Conservation (phyloP, 805 yeast genomes). For the Ascoidea tarda region DNA sequence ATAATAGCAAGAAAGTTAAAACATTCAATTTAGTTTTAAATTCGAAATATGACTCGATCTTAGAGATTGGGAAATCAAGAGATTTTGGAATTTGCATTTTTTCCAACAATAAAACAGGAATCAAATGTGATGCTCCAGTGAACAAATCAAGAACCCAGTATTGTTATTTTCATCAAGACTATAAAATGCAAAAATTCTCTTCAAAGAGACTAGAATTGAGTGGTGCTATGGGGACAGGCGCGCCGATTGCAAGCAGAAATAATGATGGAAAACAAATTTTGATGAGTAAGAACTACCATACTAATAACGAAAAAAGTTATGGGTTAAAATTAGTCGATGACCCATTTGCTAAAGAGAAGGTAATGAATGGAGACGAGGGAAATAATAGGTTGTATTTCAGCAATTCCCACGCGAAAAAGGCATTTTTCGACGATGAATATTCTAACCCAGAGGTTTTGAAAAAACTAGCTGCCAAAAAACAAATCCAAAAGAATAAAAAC, state of each 20-base stretch:
- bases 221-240: constrained; percentile 38
- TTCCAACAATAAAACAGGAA: constrained; percentile 28
- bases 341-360: constrained; percentile 14
- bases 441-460: constrained; percentile 31
- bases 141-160: constrained; percentile 35
- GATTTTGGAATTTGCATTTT: constrained; percentile 59
- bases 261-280: constrained; percentile 2
- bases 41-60: constrained; percentile 32
- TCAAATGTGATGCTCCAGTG: constrained; percentile 45
- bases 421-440: constrained; percentile 36
- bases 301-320: constrained; percentile 4
- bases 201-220: constrained; percentile 69
- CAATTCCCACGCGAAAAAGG: constrained; percentile 27
- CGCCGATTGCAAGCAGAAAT: constrained; percentile 29
- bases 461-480: constrained; percentile 23
- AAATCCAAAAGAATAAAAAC: constrained; percentile 24
- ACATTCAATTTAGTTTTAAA: constrained; percentile 44
- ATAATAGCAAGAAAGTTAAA: constrained; percentile 14
- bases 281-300: constrained; percentile 7
- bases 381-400: constrained; percentile 22
- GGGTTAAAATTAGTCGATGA: constrained; percentile 10
- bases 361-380: constrained; percentile 14
- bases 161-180: constrained; percentile 65
- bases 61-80: constrained; percentile 63
- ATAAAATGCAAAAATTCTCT: constrained; percentile 32